phyloP scores from a whole-genome alignment of 2,329 filamentous ascomycete genomes.

The Ophiostoma quercus region DNA sequence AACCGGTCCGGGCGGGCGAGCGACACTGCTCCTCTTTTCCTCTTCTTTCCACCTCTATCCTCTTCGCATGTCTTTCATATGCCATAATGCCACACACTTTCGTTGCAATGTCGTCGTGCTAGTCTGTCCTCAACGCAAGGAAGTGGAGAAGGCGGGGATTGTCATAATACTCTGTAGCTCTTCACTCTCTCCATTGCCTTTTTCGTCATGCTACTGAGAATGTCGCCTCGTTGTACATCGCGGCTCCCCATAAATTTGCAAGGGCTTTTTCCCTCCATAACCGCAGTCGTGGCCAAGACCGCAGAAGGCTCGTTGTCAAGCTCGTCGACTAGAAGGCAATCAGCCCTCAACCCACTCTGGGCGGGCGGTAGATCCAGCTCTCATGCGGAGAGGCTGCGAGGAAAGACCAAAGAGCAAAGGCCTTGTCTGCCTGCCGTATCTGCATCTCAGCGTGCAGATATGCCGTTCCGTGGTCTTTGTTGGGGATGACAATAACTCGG shows the following conservation, averaged over 20 bases:
- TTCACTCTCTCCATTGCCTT: conserved; percentile 6
- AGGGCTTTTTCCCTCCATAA: neutral
- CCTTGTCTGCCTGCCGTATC: neutral
- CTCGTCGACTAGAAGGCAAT: neutral
- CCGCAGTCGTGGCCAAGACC: neutral
- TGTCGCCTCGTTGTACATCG: neutral
- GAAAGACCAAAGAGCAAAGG: neutral
- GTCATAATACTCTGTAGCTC: conserved; percentile 1
- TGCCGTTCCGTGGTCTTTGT: conserved; percentile 6
- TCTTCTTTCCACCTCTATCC: too few species aligned
- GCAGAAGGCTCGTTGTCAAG: neutral
- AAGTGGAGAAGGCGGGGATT: conserved; percentile 22
- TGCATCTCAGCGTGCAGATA: neutral
- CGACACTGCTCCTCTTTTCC: neutral
- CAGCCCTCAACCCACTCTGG: neutral
- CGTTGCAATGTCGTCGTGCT: neutral
- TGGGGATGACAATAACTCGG: neutral
- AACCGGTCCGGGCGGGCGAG: conserved; percentile 14
- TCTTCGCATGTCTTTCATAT: neutral
- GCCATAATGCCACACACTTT: conserved; percentile 6
- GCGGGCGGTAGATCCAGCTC: neutral
- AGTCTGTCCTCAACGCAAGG: conserved; percentile 11
- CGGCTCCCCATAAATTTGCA: conserved; percentile 7
- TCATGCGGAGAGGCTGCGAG: neutral
- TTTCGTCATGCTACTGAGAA: conserved; percentile 4